Percentiles rank a stretch among this genome's conserved stretches.
Conservation (phyloP, 176 grass and related monocot species). For the Carex pumila region DNA sequence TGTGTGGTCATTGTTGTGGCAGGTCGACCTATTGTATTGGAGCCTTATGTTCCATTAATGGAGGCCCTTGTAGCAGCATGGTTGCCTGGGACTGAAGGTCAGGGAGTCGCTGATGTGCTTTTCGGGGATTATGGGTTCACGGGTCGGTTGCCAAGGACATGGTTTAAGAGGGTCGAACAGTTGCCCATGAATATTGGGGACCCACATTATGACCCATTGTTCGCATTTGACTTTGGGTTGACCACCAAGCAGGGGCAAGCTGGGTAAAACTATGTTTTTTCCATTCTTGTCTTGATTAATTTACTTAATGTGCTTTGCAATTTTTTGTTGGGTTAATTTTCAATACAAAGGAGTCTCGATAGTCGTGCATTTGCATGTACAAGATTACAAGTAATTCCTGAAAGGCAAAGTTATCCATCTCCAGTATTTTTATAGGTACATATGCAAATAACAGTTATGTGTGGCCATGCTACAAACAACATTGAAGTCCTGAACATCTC, state of each 20-base stretch:
- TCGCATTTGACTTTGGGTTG: conserved; percentile 81
- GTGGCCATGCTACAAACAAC: background rate
- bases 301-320: background rate
- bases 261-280: conserved; percentile 35
- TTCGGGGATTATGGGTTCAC: conserved; percentile 87
- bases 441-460: background rate
- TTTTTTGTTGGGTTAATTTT: background rate
- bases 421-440: background rate
- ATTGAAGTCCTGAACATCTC: background rate
- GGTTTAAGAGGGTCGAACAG: conserved; percentile 83
- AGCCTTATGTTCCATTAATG: conserved; percentile 69
- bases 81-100: conserved; percentile 87
- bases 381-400: background rate
- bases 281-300: background rate
- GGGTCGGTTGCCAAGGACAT: conserved; percentile 60
- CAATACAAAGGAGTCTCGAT: background rate
- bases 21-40: conserved; percentile 68
- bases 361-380: background rate
- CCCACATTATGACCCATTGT: conserved; percentile 73
- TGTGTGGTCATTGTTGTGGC: conserved; percentile 75
- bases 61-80: conserved; percentile 90
- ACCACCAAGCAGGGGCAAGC: conserved; percentile 34
- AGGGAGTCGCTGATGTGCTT: conserved; percentile 69
- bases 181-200: conserved; percentile 85
- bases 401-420: background rate